Base-by-base conservation (phyloP, 345 rosid species). In the Pistacia integerrima region DNA sequence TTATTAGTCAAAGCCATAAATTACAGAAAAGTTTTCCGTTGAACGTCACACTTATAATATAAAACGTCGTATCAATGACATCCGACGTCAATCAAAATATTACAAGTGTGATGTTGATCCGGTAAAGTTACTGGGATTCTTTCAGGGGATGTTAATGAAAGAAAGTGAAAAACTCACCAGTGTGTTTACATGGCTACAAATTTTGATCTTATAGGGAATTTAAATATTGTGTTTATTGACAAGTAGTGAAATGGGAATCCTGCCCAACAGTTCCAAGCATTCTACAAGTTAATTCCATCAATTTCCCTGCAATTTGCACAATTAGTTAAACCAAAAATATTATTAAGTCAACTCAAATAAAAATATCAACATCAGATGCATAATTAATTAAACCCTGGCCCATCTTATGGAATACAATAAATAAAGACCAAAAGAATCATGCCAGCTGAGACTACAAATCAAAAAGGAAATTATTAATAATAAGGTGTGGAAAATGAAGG, bases 271-370 rank as follows among this genome's bases (percentile, higher is more conserved):
- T 75, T 56, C 87, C 92, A 33, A 90, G 88, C 89, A 93, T 78
- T 49, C 87, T 81, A 85, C 99, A 95, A 11, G 97, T 92, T 60
- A 95, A 87, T 83, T 95, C 98, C 90, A 93, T 79, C 80, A 95
- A 84, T 83, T 88, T 93, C 76, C 99, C 99, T 95, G 96, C 81
- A 74, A 36, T 56, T 5, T 49, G 20, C 74, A 4, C 41, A 58
- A 72, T 4, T 41, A 6, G 16, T 49, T 58, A 38, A 51, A 5
- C 49, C n/a, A 38, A 18, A 38, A 12, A 46, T 14, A 30, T n/a
- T 30, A 30, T 56, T 20, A 62, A 28, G 81, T 81, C 82, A 81
- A 81, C 78, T 72, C 22, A 2, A 3, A 62, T 48, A 63, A 30
- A 20, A 16, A 20, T 3, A 9, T 78, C 76, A 14, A 14, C 70